These are phyloP conservation scores for Fusarium keratoplasticum DNA, from an alignment of 2,329 filamentous ascomycete species.

Conservation along the genomic window DNA sequence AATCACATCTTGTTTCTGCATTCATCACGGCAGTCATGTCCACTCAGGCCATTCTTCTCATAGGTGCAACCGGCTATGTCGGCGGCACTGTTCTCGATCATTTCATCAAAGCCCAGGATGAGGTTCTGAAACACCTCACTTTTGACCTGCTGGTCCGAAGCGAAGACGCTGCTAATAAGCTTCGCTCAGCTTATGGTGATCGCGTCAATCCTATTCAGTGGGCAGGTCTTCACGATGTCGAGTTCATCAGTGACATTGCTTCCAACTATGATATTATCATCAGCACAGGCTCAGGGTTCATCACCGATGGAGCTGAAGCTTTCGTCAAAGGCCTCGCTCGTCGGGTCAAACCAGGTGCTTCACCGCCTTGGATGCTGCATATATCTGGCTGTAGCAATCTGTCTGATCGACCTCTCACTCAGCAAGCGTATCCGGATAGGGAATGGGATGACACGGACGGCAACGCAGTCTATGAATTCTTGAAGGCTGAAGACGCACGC, in stretches of 20 bases:
- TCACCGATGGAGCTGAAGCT: not conserved
- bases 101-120: not conserved
- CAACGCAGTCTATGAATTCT: not conserved
- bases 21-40: not conserved
- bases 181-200: not conserved
- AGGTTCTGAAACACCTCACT: not conserved
- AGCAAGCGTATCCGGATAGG: not conserved
- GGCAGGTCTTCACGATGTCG: not conserved
- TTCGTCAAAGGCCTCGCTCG: not conserved
- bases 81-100: not conserved
- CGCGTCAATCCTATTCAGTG: not conserved
- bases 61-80: not conserved
- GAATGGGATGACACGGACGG: not conserved
- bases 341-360: not conserved
- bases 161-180: not conserved
- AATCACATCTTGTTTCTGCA: not conserved
- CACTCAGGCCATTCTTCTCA: not conserved
- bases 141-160: not conserved
- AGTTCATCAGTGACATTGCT: not conserved
- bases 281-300: not conserved
- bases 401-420: not conserved
- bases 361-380: not conserved
- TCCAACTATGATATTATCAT: not conserved
- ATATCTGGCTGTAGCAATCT: not conserved
- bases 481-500: not conserved